Evolutionary conservation across 768 basidiomycete species (phyloP).

Genomic region (Russula virescens): DNA sequence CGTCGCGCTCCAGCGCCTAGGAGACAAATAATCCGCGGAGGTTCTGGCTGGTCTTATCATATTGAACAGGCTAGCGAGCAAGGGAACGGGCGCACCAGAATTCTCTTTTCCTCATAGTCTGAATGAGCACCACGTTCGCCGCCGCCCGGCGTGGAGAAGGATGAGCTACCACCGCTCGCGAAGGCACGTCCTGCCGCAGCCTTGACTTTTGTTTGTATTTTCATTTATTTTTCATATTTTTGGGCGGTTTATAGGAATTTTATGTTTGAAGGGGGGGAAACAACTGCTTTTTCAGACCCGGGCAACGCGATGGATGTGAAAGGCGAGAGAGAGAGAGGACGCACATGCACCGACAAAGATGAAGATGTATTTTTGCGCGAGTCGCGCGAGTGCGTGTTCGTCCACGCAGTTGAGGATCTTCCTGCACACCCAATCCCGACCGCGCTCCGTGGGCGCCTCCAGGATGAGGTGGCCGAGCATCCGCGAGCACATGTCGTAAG

Average conservation of each 20-base stretch:
- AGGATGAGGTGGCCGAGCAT: constrained; percentile 19
- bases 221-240: neutral
- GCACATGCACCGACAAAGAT: constrained; percentile 19
- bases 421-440: constrained; percentile 19
- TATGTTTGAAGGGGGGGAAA: no score
- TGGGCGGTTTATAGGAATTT: no score
- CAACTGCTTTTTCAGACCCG: neutral
- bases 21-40: neutral
- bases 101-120: constrained; percentile 3
- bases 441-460: constrained; percentile 16
- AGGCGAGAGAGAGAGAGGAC: constrained; percentile 3
- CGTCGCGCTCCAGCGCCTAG: constrained; percentile 16
- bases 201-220: constrained; percentile 6
- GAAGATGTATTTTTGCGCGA: constrained; percentile 22
- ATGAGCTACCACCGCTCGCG: neutral
- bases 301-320: neutral
- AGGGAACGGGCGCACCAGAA: constrained; percentile 3
- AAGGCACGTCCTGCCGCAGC: constrained; percentile 13
- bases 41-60: neutral
- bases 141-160: neutral
- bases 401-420: constrained; percentile 18
- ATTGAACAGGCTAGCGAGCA: neutral
- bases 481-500: constrained; percentile 22
- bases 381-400: constrained; percentile 17
- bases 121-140: neutral